Evolutionary conservation across 352 stramenopile genomes (phyloP).

Genomic region (Sclerospora graminicola): DNA sequence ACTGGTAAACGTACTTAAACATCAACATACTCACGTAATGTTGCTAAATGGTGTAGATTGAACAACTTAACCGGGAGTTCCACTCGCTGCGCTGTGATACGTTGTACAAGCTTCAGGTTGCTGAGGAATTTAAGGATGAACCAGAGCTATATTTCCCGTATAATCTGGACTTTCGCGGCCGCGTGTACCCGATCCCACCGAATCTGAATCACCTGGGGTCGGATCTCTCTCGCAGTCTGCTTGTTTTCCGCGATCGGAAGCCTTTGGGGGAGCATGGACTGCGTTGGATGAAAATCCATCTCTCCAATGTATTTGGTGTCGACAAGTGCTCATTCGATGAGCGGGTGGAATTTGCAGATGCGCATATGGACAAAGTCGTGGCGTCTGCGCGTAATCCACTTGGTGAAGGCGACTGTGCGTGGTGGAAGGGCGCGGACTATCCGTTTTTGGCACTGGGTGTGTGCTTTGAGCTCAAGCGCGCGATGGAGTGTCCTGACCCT

Average conservation of each 20-base stretch:
- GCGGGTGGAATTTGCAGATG: constrained; percentile 90
- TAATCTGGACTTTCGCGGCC: constrained; percentile 98
- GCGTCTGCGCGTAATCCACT: constrained; percentile 87
- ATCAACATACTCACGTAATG: neutral
- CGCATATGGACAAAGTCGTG: constrained; percentile 91
- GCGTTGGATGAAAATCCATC: constrained; percentile 98
- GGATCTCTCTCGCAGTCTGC: constrained; percentile 95
- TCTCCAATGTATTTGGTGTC: constrained; percentile 85
- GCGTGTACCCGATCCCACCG: constrained; percentile 97
- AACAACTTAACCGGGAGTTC: constrained; percentile 82
- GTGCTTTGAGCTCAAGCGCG: constrained; percentile 93
- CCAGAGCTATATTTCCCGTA: constrained; percentile 98
- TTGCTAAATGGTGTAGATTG: constrained; percentile 31
- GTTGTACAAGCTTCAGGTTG: constrained; percentile 93
- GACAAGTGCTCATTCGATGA: constrained; percentile 96
- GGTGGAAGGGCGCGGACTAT: constrained; percentile 97
- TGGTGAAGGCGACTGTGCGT: constrained; percentile 54
- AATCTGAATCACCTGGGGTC: constrained; percentile 98
- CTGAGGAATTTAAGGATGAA: constrained; percentile 93
- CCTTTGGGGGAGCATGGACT: constrained; percentile 91
- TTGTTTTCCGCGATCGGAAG: constrained; percentile 94
- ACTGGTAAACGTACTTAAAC: neutral
- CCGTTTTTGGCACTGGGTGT: constrained; percentile 97
- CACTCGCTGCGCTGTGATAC: constrained; percentile 93
- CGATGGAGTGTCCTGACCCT: constrained; percentile 89